Evolutionary conservation across 805 yeast species (phyloP).

Genomic region (Wickerhamiella lipophila): DNA sequence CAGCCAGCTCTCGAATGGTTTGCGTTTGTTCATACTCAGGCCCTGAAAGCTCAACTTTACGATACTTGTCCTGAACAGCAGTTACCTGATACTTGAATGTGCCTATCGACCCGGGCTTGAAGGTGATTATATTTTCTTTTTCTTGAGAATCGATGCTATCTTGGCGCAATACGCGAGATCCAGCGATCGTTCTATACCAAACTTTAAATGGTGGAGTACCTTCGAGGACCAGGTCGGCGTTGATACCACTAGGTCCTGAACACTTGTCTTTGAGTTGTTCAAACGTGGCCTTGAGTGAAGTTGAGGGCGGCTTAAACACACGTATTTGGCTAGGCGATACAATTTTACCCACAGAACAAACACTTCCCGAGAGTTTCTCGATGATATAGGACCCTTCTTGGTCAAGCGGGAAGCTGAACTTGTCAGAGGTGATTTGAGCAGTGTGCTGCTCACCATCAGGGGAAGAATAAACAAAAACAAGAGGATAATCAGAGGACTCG

Average conservation of each 20-base stretch:
- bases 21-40: conserved; percentile 23
- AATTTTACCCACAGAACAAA: conserved; percentile 33
- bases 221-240: conserved; percentile 49
- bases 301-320: conserved; percentile 48
- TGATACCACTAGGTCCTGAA: conserved; percentile 81
- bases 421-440: not conserved
- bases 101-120: conserved; percentile 73
- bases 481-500: not conserved
- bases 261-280: conserved; percentile 69
- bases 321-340: conserved; percentile 42
- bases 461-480: not conserved
- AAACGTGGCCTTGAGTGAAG: conserved; percentile 34
- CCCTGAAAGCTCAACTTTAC: conserved; percentile 23
- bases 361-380: conserved; percentile 40
- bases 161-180: conserved; percentile 25
- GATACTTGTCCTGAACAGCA: conserved; percentile 37
- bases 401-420: conserved; percentile 17
- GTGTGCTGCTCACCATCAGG: conserved; percentile 6
- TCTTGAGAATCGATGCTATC: conserved; percentile 24
- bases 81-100: conserved; percentile 70
- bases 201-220: conserved; percentile 79
- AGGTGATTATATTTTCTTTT: conserved; percentile 45
- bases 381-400: conserved; percentile 59
- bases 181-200: conserved; percentile 40
- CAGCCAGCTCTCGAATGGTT: conserved; percentile 29